Percentiles rank a stretch among this genome's conserved stretches.
Conservation (phyloP, 805 yeast species). For the Cyberlindnera sargentensis region DNA sequence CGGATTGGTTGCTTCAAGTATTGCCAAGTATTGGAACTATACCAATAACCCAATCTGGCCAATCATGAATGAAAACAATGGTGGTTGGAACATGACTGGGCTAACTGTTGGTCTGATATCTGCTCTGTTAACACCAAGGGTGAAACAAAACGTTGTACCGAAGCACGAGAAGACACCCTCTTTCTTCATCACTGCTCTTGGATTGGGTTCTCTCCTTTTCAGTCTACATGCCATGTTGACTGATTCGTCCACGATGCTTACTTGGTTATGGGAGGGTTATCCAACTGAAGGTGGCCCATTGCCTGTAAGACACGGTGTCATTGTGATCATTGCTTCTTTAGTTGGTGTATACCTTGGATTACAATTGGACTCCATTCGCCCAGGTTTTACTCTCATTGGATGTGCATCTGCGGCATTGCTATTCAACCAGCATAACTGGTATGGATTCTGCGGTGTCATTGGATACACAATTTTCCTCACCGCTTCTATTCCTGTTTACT, state of each 20-base stretch:
- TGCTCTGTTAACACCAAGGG: constrained; percentile 53
- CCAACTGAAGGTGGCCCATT: constrained; percentile 74
- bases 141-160: neutral
- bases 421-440: constrained; percentile 55
- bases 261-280: constrained; percentile 96
- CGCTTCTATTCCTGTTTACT: constrained; percentile 58
- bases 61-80: constrained; percentile 75
- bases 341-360: constrained; percentile 48
- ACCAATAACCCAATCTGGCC: constrained; percentile 98
- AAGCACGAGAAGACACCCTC: constrained; percentile 25
- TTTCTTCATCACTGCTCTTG: constrained; percentile 46
- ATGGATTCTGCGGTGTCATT: constrained; percentile 69
- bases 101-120: constrained; percentile 53
- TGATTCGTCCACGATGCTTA: constrained; percentile 80
- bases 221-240: constrained; percentile 66
- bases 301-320: constrained; percentile 73
- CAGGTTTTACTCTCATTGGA: constrained; percentile 39
- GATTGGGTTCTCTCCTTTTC: constrained; percentile 73
- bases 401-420: constrained; percentile 34
- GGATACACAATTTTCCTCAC: constrained; percentile 55
- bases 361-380: constrained; percentile 13
- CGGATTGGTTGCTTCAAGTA: constrained; percentile 70
- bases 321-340: constrained; percentile 53
- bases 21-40: constrained; percentile 66
- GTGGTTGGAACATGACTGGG: constrained; percentile 78